A percentile compares a stretch with the other conserved stretches of the same genome.
These are phyloP conservation scores for Suhomyces yuchorum DNA, from an alignment of 1,139 yeast species.

Conservation along the genomic window DNA sequence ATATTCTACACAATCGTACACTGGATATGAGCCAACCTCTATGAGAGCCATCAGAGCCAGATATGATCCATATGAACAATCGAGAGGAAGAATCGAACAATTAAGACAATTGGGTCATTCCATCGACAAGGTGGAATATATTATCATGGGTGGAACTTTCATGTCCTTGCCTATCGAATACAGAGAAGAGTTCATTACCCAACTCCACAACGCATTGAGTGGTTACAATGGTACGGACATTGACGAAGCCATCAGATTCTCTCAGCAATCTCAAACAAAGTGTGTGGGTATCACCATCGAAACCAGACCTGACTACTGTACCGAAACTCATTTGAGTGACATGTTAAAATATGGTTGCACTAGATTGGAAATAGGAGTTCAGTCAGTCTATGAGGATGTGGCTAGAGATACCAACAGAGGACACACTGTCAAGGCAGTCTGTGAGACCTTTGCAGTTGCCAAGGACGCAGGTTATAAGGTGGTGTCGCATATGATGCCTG, in stretches of 20 bases:
- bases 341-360: conserved; percentile 98
- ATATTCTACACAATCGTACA: conserved; percentile 95
- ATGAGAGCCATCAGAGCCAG: conserved; percentile 98
- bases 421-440: conserved; percentile 93
- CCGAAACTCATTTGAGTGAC: conserved; percentile 91
- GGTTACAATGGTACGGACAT: conserved; percentile 88
- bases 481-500: conserved; percentile 99
- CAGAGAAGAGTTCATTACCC: conserved; percentile 85
- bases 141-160: conserved; percentile 98
- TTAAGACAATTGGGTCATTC: conserved; percentile 93
- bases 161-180: conserved; percentile 92
- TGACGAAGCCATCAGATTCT: conserved; percentile 86
- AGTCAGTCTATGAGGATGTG: conserved; percentile 95
- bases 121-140: conserved; percentile 95
- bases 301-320: conserved; percentile 98
- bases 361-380: conserved; percentile 95
- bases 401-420: conserved; percentile 99
- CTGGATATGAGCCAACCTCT: conserved; percentile 98
- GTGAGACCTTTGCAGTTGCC: conserved; percentile 93
- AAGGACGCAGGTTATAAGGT: conserved; percentile 98
- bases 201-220: conserved; percentile 90
- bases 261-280: conserved; percentile 93
- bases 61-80: conserved; percentile 98
- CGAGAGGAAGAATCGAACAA: conserved; percentile 96
- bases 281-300: conserved; percentile 99